Evolutionary conservation across 305 asterid species (phyloP).

Genomic region (Ajuga reptans): DNA sequence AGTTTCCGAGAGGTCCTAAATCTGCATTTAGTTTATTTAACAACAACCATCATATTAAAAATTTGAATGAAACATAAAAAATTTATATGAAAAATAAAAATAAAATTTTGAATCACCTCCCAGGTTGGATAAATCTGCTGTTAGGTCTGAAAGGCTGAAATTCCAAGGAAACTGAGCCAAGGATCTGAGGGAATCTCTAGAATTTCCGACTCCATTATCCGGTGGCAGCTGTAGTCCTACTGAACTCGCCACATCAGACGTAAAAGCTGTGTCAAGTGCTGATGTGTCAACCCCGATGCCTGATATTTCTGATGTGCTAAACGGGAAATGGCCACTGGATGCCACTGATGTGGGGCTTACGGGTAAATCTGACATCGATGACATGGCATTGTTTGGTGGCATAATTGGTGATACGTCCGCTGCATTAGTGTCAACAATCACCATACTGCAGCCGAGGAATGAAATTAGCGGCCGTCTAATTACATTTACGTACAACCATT

Average conservation of each 20-base stretch:
- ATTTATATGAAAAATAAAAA: background rate
- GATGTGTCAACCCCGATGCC: conserved; percentile 81
- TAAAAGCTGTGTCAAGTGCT: conserved; percentile 74
- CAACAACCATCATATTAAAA: conserved; percentile 5
- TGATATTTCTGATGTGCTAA: conserved; percentile 73
- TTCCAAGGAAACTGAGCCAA: conserved; percentile 87
- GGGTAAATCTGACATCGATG: conserved; percentile 74
- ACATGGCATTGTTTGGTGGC: conserved; percentile 63
- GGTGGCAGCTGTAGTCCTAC: conserved; percentile 71
- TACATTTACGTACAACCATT: background rate
- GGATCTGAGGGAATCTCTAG: conserved; percentile 76
- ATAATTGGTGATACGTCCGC: conserved; percentile 52
- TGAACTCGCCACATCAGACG: conserved; percentile 76
- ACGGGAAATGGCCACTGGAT: conserved; percentile 83
- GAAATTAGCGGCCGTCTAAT: background rate
- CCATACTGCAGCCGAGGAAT: conserved; percentile 30
- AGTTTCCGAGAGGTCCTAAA: conserved; percentile 92
- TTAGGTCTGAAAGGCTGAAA: conserved; percentile 82
- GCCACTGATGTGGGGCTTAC: conserved; percentile 92
- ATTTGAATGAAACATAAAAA: background rate
- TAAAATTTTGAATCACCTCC: conserved; percentile 46
- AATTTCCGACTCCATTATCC: conserved; percentile 79
- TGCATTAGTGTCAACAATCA: conserved; percentile 45
- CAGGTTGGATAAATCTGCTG: conserved; percentile 85
- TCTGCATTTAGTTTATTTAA: conserved; percentile 40